Conservation (phyloP, 2,329 filamentous ascomycete species). For the Golovinomyces cichoracearum region DNA sequence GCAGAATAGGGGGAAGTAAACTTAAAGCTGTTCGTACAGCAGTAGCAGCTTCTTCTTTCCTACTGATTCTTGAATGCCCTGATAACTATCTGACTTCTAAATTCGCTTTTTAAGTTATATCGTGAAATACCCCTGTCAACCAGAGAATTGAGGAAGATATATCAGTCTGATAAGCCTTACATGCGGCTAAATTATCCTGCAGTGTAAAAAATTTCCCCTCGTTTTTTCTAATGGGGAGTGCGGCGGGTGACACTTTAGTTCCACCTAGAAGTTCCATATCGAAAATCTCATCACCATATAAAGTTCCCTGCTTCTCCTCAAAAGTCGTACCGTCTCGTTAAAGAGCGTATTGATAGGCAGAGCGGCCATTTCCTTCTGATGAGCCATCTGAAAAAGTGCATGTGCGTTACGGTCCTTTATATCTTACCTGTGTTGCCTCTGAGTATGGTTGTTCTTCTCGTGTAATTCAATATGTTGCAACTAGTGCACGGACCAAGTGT, state of each 20-base stretch:
- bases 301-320: not conserved
- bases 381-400: not conserved
- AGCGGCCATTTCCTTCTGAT: not conserved
- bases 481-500: no score
- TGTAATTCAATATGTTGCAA: no score
- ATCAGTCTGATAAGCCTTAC: not conserved
- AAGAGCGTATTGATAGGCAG: not conserved
- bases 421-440: no score
- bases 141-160: not conserved
- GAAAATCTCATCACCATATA: not conserved
- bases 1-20: not conserved
- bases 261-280: not conserved
- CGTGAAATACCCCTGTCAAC: not conserved
- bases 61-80: not conserved
- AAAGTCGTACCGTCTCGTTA: not conserved
- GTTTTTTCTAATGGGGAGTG: not conserved
- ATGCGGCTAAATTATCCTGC: not conserved
- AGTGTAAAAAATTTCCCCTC: not conserved
- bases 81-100: not conserved
- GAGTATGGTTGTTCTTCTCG: no score
- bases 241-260: not conserved
- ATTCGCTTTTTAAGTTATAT: not conserved
- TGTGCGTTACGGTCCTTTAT: no score
- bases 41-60: not conserved
- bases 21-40: not conserved